phyloP scores from a whole-genome alignment of 306 rosid genomes.

The Astragalus glycyphyllos region DNA sequence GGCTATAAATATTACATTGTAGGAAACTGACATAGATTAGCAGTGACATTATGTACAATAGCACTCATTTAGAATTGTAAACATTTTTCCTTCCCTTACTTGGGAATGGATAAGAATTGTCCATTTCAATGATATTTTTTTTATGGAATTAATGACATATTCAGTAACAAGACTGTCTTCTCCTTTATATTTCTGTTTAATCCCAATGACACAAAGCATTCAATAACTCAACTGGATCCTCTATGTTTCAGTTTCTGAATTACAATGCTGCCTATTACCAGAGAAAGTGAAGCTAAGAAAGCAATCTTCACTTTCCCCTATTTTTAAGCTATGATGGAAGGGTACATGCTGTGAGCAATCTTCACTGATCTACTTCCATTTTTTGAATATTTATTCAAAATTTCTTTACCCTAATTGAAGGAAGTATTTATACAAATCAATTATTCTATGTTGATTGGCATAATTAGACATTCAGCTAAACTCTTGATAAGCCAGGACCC shows the following conservation, averaged over 20 bases:
- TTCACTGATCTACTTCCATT: not conserved
- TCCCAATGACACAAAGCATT: conserved; percentile 9
- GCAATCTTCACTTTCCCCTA: not conserved
- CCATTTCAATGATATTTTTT: not conserved
- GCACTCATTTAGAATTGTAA: conserved; percentile 6
- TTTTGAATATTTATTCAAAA: no score
- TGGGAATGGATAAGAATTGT: not conserved
- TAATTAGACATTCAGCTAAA: not conserved
- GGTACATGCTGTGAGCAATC: not conserved
- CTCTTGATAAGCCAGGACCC: no score
- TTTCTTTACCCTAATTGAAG: not conserved
- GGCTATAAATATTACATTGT: not conserved
- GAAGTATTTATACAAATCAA: not conserved
- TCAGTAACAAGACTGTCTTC: not conserved
- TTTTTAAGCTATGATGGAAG: not conserved
- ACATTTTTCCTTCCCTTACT: not conserved
- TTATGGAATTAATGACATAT: no score
- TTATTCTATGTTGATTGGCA: not conserved
- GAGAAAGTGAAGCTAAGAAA: not conserved
- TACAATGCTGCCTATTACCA: not conserved
- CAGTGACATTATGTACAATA: not conserved
- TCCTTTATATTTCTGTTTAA: not conserved
- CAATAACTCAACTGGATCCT: conserved; percentile 3
- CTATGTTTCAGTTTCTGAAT: not conserved
- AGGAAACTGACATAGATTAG: not conserved